Evolutionary conservation across 1,284 basidiomycete genomes (phyloP).

Genomic region (Amylostereum areolatum): DNA sequence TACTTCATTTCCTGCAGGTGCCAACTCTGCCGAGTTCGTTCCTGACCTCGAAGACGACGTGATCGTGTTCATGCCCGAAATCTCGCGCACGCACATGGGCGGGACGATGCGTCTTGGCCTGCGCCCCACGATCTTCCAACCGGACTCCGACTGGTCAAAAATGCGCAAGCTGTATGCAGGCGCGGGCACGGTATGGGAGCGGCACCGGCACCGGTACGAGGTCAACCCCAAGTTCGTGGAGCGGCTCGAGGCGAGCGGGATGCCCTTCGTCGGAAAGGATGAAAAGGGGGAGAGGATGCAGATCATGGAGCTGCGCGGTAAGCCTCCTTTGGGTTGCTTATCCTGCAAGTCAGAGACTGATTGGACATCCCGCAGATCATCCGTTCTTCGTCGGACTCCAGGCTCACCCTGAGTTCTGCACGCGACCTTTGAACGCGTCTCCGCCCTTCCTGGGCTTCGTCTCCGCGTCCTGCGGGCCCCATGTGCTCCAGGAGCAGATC

Average conservation of each 20-base stretch:
- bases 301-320: constrained; percentile 82
- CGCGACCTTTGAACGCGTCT: constrained; percentile 96
- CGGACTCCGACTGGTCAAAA: constrained; percentile 59
- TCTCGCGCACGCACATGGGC: constrained; percentile 96
- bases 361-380: constrained; percentile 55
- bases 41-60: constrained; percentile 59
- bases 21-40: constrained; percentile 86
- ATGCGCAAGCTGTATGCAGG: constrained; percentile 85
- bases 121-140: constrained; percentile 87
- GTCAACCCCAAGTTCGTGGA: constrained; percentile 90
- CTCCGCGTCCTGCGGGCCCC: constrained; percentile 69
- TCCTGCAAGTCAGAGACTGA: not conserved
- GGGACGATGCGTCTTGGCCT: constrained; percentile 98
- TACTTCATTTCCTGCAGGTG: constrained; percentile 44
- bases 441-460: constrained; percentile 97
- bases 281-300: constrained; percentile 98
- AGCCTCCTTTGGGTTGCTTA: constrained; percentile 21
- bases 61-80: constrained; percentile 98
- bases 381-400: constrained; percentile 95
- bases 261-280: constrained; percentile 90
- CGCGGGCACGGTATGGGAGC: constrained; percentile 85
- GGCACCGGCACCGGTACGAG: constrained; percentile 97
- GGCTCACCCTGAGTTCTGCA: constrained; percentile 98
- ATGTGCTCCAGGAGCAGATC: constrained; percentile 73
- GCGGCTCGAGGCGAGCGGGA: constrained; percentile 64